Evolutionary conservation across 2,329 filamentous ascomycete species (phyloP).

Genomic region (Penicillium sp.): DNA sequence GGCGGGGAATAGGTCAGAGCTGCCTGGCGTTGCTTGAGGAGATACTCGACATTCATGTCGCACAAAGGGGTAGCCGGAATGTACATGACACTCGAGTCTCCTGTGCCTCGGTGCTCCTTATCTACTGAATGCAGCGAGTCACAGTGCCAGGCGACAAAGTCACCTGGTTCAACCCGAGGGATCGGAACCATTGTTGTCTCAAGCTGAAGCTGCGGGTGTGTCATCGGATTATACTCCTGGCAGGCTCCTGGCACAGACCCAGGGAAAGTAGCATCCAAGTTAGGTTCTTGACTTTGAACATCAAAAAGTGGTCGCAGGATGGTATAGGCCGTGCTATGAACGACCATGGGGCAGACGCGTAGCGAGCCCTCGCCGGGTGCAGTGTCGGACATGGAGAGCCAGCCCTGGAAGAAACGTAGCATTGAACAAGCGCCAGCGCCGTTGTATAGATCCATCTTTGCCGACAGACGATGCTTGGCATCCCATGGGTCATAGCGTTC

Average conservation of each 20-base stretch:
- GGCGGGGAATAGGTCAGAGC: conserved; percentile 69
- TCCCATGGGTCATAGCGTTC: conserved; percentile 84
- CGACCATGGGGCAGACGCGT: conserved; percentile 75
- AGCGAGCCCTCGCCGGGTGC: conserved; percentile 76
- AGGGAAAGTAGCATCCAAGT: conserved; percentile 56
- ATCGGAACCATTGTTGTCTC: conserved; percentile 70
- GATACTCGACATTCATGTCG: conserved; percentile 69
- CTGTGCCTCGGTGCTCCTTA: conserved; percentile 67
- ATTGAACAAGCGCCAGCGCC: conserved; percentile 80
- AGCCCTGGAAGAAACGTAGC: conserved; percentile 88
- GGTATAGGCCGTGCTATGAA: conserved; percentile 74
- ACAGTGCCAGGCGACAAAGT: conserved; percentile 79
- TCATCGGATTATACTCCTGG: conserved; percentile 64
- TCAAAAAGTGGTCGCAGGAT: conserved; percentile 83
- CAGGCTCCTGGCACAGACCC: conserved; percentile 68
- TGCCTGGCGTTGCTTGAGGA: conserved; percentile 68
- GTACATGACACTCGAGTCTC: conserved; percentile 82
- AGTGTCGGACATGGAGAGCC: conserved; percentile 74
- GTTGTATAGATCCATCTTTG: conserved; percentile 73
- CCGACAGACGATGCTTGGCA: conserved; percentile 65
- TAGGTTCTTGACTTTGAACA: conserved; percentile 47
- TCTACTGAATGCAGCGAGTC: conserved; percentile 83
- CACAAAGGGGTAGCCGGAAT: conserved; percentile 86
- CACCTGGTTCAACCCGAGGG: conserved; percentile 68
- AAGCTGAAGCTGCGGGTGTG: conserved; percentile 72